Base-by-base conservation (phyloP, 352 stramenopile species). In the Globisporangium spinosum region DNA sequence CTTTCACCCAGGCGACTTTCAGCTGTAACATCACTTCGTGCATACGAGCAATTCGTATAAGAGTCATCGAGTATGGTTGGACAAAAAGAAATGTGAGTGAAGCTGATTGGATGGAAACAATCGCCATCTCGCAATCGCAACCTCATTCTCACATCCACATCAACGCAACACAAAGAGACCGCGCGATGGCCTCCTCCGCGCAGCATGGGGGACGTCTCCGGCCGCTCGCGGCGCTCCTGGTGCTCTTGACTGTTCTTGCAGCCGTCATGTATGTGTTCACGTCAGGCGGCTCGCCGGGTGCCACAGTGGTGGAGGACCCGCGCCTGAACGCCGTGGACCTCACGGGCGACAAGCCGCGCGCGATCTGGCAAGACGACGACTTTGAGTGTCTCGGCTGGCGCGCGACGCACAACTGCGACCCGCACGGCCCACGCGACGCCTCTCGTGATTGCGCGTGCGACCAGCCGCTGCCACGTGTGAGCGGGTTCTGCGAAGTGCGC, bases 371-470 rank as follows among this genome's bases (percentile, higher is more conserved):
- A 0, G 71, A 85, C 35, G 77, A 76, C 40, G 79, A 89, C 32
- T 90, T 92, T 57, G 78, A 92, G 70, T 94, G 86, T 65, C 57
- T 92, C 15, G 83, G 80, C 53, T 93, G 85, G 83, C 68, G 73
- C n/a, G 82, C 83, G 15, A 91, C 85, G n/a, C 74, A 78, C 66
- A 51, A 58, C 13, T 93, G 85, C 67, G 76, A 91, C 61, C 83
- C 82, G 54, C 82, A 87, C 62, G 83, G 81, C 0, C 65, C 70
- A 32, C 72, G 79, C 3, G 83, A 92, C 58, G 27, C 43, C 2
- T 54, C 59, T 0, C 68, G 74, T 0, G 81, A 90, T 43, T 73
- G 74, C n/a, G 29, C 40, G 10, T 89, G 82, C 23, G 63, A 78
- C 34, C 58, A 85, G 43, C 68, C 70, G 12, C 76, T 88, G 54